Evolutionary conservation across 192 early-diverging fungal genomes (phyloP).

Genomic region (Spizellomyces punctatus): DNA sequence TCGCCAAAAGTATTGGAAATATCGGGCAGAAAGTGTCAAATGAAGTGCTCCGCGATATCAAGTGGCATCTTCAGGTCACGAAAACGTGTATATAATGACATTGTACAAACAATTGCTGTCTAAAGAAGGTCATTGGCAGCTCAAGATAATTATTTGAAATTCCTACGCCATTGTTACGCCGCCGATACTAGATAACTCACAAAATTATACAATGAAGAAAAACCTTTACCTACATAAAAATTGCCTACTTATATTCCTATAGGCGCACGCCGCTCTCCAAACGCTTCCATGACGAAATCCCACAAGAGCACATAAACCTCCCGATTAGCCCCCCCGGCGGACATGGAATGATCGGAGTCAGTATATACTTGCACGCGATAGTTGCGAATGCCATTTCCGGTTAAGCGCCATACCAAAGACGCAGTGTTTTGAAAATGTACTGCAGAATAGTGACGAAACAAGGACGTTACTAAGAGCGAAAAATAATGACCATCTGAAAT

Average conservation of each 20-base stretch:
- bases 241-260: too few species aligned
- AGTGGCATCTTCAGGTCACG: too few species aligned
- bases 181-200: too few species aligned
- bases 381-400: constrained; percentile 68
- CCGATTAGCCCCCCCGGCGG: constrained; percentile 71
- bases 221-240: too few species aligned
- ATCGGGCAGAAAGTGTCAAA: constrained; percentile 28
- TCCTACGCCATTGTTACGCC: too few species aligned
- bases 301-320: constrained; percentile 65
- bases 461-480: neutral
- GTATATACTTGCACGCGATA: constrained; percentile 90
- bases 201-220: too few species aligned
- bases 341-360: constrained; percentile 89
- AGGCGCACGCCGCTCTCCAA: constrained; percentile 5
- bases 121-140: too few species aligned
- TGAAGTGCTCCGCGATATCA: neutral
- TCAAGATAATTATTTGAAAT: too few species aligned
- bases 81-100: too few species aligned
- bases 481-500: constrained; percentile 2
- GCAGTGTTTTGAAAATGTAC: constrained; percentile 95
- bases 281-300: constrained; percentile 38
- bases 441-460: constrained; percentile 19
- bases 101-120: too few species aligned
- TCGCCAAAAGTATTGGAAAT: constrained; percentile 70
- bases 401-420: constrained; percentile 73